A percentile compares a stretch with the other conserved stretches of the same genome.
These are phyloP conservation scores for Colletotrichum eleusines DNA, from an alignment of 2,329 filamentous ascomycete genomes.

Conservation along the genomic window DNA sequence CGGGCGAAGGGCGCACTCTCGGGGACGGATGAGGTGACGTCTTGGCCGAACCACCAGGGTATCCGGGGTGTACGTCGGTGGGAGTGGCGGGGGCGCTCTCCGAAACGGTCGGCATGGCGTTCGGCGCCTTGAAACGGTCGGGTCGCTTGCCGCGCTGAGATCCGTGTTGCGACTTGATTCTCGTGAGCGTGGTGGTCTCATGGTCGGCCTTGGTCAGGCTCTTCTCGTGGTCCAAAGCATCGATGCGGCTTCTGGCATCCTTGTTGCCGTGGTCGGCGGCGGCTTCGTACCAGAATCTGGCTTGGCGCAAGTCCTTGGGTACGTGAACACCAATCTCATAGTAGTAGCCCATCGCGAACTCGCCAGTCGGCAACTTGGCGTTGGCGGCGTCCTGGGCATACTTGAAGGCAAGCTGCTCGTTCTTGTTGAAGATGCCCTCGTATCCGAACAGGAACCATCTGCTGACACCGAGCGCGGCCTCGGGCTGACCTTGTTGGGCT, in stretches of 20 bases:
- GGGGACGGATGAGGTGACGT: conserved; percentile 59
- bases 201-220: conserved; percentile 92
- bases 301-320: conserved; percentile 83
- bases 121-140: conserved; percentile 66
- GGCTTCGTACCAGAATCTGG: conserved; percentile 89
- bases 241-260: conserved; percentile 84
- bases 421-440: conserved; percentile 92
- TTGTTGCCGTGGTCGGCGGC: conserved; percentile 92
- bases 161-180: conserved; percentile 86
- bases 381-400: conserved; percentile 90
- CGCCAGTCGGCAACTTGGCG: conserved; percentile 85
- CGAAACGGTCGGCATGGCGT: conserved; percentile 61
- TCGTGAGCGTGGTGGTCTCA: conserved; percentile 87
- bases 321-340: conserved; percentile 96
- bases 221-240: conserved; percentile 85
- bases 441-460: conserved; percentile 99
- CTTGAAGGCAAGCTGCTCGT: conserved; percentile 91
- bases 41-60: conserved; percentile 48
- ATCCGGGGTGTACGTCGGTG: conserved; percentile 42
- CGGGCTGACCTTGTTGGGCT: conserved; percentile 89
- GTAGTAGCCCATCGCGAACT: conserved; percentile 98
- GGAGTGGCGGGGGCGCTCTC: conserved; percentile 55
- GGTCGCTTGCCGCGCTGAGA: conserved; percentile 74
- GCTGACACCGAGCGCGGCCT: conserved; percentile 95
- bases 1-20: conserved; percentile 52